Evolutionary conservation across 108 stramenopile species (phyloP).

Genomic region (Pseudonitzschia delicatissima): DNA sequence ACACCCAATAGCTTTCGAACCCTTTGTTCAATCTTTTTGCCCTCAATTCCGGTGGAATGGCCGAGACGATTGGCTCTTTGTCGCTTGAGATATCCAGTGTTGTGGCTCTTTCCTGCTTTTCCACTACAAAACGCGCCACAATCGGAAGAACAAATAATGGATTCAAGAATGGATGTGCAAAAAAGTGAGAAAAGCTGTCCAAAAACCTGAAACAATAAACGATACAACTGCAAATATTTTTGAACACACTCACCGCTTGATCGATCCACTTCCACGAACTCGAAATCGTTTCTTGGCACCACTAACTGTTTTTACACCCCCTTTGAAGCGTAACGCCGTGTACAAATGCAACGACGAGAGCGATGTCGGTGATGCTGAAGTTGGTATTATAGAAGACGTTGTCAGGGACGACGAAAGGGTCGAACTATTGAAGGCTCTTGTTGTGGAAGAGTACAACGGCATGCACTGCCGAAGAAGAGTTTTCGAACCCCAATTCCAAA

Average conservation of each 20-base stretch:
- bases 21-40: constrained; percentile 62
- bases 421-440: background rate
- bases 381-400: background rate
- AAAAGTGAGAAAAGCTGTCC: background rate
- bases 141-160: background rate
- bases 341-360: background rate
- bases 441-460: background rate
- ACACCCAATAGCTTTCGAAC: constrained; percentile 55
- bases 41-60: constrained; percentile 51
- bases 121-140: background rate
- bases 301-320: constrained; percentile 64
- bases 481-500: background rate
- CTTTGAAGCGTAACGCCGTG: constrained; percentile 31
- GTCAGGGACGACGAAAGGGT: background rate
- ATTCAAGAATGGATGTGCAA: background rate
- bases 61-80: constrained; percentile 58
- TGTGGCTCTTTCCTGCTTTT: constrained; percentile 58
- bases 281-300: constrained; percentile 72
- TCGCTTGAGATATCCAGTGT: constrained; percentile 76
- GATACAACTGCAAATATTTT: no score
- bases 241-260: constrained; percentile 64
- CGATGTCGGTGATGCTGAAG: background rate
- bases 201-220: background rate
- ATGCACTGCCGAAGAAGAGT: background rate
- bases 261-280: constrained; percentile 64